Conservation (phyloP, 1,284 basidiomycete species). For the Microbotryomycetes sp. region DNA sequence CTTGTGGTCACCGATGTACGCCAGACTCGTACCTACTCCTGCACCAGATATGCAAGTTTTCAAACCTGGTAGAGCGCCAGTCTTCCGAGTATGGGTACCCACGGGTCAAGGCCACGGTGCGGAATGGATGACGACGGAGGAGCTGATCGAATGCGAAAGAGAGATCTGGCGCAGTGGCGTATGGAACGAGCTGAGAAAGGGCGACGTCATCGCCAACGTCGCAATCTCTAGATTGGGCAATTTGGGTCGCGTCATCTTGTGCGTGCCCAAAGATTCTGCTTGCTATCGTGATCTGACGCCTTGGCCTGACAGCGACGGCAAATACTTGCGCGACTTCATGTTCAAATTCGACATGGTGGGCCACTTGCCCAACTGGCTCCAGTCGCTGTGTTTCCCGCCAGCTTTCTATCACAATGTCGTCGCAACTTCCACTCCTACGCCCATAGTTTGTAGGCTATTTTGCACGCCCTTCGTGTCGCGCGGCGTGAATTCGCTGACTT, state of each 20-base stretch:
- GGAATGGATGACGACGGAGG: slow-evolving; percentile 35
- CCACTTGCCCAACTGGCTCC: slow-evolving; percentile 42
- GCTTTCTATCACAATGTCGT: slow-evolving; percentile 43
- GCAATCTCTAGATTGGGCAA: slow-evolving; percentile 39
- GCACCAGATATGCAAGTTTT: slow-evolving; percentile 9
- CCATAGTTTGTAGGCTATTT: slow-evolving; percentile 27
- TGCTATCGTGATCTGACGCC: not conserved
- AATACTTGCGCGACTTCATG: slow-evolving; percentile 38
- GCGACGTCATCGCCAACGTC: slow-evolving; percentile 42
- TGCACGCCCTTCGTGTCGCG: not conserved
- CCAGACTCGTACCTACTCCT: not conserved
- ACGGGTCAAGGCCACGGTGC: slow-evolving; percentile 1
- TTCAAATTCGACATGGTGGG: slow-evolving; percentile 40
- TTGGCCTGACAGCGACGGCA: slow-evolving; percentile 38
- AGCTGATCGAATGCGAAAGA: slow-evolving; percentile 36
- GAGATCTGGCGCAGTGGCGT: slow-evolving; percentile 36
- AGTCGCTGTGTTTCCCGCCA: slow-evolving; percentile 40
- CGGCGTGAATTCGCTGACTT: too few relatives aligned
- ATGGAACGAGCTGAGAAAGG: slow-evolving; percentile 38
- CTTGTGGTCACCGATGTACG: not conserved
- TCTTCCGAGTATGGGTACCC: slow-evolving; percentile 43
- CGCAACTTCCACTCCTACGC: slow-evolving; percentile 33
- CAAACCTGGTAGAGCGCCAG: slow-evolving; percentile 39
- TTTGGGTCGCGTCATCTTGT: slow-evolving; percentile 9
- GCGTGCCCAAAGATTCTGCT: slow-evolving; percentile 12